Conservation (phyloP, 192 early-diverging fungal genomes). For the Blastocladiella britannica region DNA sequence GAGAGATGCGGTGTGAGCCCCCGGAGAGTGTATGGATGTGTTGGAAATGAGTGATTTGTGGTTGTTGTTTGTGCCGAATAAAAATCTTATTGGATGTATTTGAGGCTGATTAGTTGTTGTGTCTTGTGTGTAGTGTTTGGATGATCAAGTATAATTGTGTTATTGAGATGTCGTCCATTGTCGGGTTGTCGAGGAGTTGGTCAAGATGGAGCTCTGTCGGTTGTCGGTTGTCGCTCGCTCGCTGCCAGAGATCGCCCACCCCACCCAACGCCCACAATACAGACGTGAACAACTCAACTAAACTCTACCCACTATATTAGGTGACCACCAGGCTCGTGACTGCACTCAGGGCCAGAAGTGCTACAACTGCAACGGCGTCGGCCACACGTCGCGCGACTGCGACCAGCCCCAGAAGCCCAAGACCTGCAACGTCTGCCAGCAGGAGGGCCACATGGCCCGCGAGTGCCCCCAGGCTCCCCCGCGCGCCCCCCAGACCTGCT, state of each 20-base stretch:
- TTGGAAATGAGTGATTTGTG: no score
- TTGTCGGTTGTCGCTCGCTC: not conserved
- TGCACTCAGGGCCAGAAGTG: not conserved
- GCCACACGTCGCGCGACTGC: not conserved
- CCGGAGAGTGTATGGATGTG: no score
- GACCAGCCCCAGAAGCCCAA: not conserved
- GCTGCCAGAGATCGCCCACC: not conserved
- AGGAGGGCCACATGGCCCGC: constrained; percentile 21
- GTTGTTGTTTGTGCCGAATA: no score
- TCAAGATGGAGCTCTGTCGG: no score
- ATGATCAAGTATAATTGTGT: not conserved
- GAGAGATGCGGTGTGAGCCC: no score
- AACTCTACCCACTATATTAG: no score
- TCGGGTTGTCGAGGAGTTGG: not conserved
- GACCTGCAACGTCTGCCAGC: constrained; percentile 22
- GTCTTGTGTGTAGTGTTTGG: not conserved
- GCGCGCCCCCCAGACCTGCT: not conserved
- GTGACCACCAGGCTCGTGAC: not conserved
- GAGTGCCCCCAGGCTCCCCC: no score
- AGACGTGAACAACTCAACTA: no score
- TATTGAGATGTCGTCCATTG: not conserved
- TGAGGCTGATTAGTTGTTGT: no score
- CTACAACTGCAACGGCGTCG: not conserved
- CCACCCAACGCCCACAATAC: no score
- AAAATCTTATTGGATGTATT: no score